Evolutionary conservation across 768 basidiomycete species (phyloP).

Genomic region (Tylopilus intermedius): DNA sequence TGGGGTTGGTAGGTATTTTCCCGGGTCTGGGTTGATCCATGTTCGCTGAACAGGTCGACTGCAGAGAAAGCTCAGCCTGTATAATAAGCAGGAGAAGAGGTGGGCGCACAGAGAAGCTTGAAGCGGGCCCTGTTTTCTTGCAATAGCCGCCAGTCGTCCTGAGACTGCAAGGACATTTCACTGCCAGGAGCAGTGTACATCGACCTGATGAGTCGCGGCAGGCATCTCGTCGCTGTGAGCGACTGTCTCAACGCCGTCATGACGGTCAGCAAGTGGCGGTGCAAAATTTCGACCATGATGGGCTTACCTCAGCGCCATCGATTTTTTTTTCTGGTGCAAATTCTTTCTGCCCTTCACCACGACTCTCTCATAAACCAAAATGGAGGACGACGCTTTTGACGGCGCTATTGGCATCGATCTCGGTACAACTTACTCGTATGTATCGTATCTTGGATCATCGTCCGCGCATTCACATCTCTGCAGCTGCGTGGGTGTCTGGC

Average conservation of each 20-base stretch:
- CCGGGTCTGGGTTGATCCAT: conserved; percentile 74
- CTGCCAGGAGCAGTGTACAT: conserved; percentile 30
- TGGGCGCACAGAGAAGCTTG: conserved; percentile 48
- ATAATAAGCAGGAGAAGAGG: conserved; percentile 11
- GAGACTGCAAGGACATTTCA: conserved; percentile 37
- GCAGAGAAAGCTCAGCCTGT: conserved; percentile 11
- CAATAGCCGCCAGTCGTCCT: conserved; percentile 61
- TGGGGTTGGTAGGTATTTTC: conserved; percentile 70
- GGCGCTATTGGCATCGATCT: conserved; percentile 97
- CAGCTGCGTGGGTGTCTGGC: conserved; percentile 98
- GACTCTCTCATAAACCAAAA: conserved; percentile 36
- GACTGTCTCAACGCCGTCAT: conserved; percentile 22
- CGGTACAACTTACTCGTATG: conserved; percentile 95
- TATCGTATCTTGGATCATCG: conserved; percentile 18
- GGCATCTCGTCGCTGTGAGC: conserved; percentile 21
- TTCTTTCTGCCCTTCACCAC: conserved; percentile 30
- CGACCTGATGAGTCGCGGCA: conserved; percentile 20
- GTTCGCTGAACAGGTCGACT: conserved; percentile 61
- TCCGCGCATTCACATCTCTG: conserved; percentile 20
- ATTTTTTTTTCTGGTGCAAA: conserved; percentile 28
- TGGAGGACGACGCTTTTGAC: conserved; percentile 85
- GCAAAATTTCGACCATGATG: conserved; percentile 24
- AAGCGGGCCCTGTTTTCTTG: conserved; percentile 55
- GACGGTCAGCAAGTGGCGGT: conserved; percentile 29
- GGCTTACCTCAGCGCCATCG: conserved; percentile 56